Base-by-base conservation (phyloP, 441 rosid species). In the Populus hybrid region DNA sequence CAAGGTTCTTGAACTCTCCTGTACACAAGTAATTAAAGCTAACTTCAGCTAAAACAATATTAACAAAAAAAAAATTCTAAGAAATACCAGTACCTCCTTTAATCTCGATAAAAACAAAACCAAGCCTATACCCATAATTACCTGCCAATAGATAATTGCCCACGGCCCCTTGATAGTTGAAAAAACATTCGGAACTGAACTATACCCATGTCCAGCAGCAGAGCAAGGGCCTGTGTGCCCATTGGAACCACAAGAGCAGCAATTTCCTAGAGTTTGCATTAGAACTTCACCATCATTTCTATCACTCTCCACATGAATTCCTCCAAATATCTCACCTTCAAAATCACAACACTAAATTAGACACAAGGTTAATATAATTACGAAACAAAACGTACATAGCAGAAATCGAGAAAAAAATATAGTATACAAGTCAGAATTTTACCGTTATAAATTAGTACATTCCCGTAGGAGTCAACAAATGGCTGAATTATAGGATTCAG, bases 121-220 rank as follows among this genome's bases (percentile, higher is more conserved):
- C 57, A 79, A 84, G 79, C 78, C 76, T 82, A 81, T 82, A 53
- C 79, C 67, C 70, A 66, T 57, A 78, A 57, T 78, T 86, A 91
- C 98, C 98, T 95, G 97, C 99, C 96, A 95, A 78, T 84, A 93
- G 61, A 87, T 81, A 40, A 93, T 70, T 76, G 91, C 89, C 97
- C 98, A 95, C 6, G 97, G 96, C 9, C 99, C 99, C 82, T 87
- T 89, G 67, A 93, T 83, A 69, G 28, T 63, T 0, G 99, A 91
- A 81, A 95, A 93, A 87, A 90, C 89, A 75, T 92, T 86, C 1
- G 90, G 86, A 77, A 91, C 86, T 72, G 86, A 89, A 53, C 21
- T 26, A 38, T 71, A 61, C 68, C 30, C 81, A 10, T 82, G 75
- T 64, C 79, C 82, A 71, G 57, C 32, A 40, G 74, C 71, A 67